phyloP scores from a whole-genome alignment of 2,329 filamentous ascomycete species.

The Aureobasidium sp. region DNA sequence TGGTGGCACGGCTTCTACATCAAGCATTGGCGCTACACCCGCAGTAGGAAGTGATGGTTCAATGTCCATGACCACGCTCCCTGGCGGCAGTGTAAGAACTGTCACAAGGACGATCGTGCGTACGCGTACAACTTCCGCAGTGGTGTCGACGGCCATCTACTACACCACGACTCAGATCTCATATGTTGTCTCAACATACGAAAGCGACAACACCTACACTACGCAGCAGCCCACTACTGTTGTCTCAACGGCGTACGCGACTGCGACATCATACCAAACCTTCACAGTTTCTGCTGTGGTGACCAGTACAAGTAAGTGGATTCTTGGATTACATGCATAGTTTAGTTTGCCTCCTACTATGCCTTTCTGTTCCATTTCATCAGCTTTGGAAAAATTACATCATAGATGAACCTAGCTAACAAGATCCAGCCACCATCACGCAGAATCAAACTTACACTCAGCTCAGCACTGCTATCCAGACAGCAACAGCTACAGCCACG shows the following conservation, averaged over 20 bases:
- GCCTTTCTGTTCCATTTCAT: not conserved
- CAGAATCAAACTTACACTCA: not conserved
- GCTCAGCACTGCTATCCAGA: not conserved
- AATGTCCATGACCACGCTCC: not conserved
- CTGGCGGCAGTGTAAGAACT: not conserved
- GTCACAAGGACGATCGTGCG: constrained; percentile 1
- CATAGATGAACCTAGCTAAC: not conserved
- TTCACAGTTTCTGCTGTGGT: not conserved
- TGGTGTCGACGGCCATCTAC: not conserved
- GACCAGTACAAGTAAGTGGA: not conserved
- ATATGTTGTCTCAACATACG: not conserved
- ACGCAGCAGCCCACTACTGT: not conserved
- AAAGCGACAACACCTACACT: not conserved
- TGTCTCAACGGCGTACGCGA: not conserved
- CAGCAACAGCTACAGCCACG: not conserved
- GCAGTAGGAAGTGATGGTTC: not conserved
- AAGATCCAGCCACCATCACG: not conserved
- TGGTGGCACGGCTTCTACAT: not conserved
- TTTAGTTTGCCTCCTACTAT: too few species aligned
- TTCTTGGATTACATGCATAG: not conserved
- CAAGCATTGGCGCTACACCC: too few species aligned
- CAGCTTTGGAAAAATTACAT: not conserved
- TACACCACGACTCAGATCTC: not conserved
- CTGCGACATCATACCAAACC: not conserved
- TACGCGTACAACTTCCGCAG: not conserved